Conservation (phyloP, 805 yeast genomes). For the Yarrowia bubula region DNA sequence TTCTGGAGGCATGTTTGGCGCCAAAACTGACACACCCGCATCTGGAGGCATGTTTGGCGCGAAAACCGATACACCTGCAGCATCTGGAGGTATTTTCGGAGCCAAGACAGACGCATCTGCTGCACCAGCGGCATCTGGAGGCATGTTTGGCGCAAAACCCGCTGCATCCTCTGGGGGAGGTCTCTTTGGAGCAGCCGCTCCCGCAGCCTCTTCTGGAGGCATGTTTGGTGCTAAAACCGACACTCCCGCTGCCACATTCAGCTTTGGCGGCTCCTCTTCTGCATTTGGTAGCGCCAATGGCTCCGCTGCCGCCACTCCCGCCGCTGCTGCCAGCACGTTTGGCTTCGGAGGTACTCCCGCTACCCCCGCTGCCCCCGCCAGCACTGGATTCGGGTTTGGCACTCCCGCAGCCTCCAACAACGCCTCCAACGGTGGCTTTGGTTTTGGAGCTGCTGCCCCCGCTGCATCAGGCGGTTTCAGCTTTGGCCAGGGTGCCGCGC, state of each 20-base stretch:
- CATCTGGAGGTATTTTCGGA: no score
- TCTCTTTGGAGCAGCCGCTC: neutral
- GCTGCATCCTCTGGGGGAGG: neutral
- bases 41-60: no score
- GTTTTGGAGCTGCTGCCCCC: neutral
- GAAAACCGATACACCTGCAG: no score
- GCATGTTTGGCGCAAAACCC: no score
- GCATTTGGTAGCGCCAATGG: constrained; percentile 1
- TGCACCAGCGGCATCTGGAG: no score
- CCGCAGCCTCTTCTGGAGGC: neutral
- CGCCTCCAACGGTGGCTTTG: neutral
- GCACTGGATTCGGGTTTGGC: neutral
- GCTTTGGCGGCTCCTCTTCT: neutral
- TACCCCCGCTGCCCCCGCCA: neutral
- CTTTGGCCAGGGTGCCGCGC: neutral
- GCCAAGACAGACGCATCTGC: no score
- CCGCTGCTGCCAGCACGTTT: neutral
- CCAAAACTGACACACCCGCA: no score
- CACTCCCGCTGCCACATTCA: neutral
- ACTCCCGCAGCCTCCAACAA: neutral
- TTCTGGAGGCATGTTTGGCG: no score
- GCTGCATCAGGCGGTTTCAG: neutral
- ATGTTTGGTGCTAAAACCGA: neutral
- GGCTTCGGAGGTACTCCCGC: constrained; percentile 6
- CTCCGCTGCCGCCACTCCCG: neutral